These are phyloP conservation scores for Apiotrichum brassicae DNA, from an alignment of 1,284 basidiomycete species.

Conservation along the genomic window DNA sequence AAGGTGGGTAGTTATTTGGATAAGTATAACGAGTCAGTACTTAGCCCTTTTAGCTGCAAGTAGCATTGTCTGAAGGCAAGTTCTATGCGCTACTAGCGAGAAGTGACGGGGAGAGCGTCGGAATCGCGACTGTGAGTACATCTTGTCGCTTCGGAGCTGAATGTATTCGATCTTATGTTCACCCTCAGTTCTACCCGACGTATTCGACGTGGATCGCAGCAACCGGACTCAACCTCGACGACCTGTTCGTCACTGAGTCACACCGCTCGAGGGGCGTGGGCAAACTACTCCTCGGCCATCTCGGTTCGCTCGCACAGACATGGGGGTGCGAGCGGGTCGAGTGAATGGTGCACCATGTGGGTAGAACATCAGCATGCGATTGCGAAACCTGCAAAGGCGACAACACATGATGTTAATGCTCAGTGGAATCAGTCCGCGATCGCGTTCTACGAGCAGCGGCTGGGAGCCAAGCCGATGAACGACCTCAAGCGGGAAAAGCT, in stretches of 20 bases:
- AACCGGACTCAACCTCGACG: background rate
- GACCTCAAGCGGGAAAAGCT: slow-evolving; percentile 1
- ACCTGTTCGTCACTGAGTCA: background rate
- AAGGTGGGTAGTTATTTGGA: background rate
- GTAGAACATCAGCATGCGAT: too few relatives aligned
- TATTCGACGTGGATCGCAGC: background rate
- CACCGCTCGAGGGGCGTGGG: background rate
- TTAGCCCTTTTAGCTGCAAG: background rate
- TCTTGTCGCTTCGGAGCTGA: background rate
- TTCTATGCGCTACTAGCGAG: background rate
- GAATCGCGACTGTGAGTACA: background rate
- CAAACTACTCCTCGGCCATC: background rate
- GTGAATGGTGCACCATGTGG: background rate
- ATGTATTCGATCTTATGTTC: background rate
- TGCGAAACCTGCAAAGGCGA: background rate
- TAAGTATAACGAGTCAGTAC: background rate
- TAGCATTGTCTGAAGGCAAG: background rate
- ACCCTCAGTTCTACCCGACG: background rate
- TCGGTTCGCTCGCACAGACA: background rate
- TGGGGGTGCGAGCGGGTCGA: background rate
- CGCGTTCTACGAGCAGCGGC: background rate
- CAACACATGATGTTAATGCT: background rate
- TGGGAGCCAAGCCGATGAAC: background rate
- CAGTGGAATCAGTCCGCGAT: background rate
- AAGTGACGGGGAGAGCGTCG: background rate